phyloP scores from a whole-genome alignment of 1,284 basidiomycete genomes.

The Ustilago tritici region DNA sequence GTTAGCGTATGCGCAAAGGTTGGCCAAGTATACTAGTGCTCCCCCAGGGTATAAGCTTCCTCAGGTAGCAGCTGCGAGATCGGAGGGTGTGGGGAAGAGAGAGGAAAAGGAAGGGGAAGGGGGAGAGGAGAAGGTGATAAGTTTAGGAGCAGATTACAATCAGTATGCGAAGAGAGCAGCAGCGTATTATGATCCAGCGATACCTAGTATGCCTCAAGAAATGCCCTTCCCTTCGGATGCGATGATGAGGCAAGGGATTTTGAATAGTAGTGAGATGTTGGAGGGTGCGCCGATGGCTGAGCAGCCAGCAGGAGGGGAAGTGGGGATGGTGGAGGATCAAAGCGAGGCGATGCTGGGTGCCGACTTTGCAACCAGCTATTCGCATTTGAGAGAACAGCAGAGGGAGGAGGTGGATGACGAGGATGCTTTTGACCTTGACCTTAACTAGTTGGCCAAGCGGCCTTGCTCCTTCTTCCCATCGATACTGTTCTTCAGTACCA shows the following conservation, averaged over 20 bases:
- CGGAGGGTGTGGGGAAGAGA: background rate
- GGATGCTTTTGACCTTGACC: slow-evolving; percentile 62
- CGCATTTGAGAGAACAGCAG: slow-evolving; percentile 37
- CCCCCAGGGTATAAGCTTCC: slow-evolving; percentile 57
- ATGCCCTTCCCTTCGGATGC: slow-evolving; percentile 61
- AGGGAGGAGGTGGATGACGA: slow-evolving; percentile 50
- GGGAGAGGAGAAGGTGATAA: slow-evolving; percentile 13
- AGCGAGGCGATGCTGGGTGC: slow-evolving; percentile 17
- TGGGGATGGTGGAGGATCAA: slow-evolving; percentile 18
- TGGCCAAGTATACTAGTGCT: slow-evolving; percentile 57
- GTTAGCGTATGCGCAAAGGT: slow-evolving; percentile 53
- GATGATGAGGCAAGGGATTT: slow-evolving; percentile 60
- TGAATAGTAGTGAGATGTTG: slow-evolving; percentile 54
- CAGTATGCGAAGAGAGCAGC: slow-evolving; percentile 51
- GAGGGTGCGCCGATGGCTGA: slow-evolving; percentile 38
- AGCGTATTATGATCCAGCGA: slow-evolving; percentile 60
- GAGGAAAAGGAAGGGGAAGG: background rate
- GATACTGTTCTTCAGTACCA: background rate
- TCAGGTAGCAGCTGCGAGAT: slow-evolving; percentile 10
- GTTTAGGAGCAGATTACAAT: slow-evolving; percentile 55
- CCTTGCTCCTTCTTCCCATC: background rate
- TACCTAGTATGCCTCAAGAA: slow-evolving; percentile 60
- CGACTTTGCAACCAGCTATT: slow-evolving; percentile 36
- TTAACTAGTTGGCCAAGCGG: slow-evolving; percentile 30
- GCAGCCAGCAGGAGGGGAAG: slow-evolving; percentile 13